Conservation (phyloP, 805 yeast genomes). For the Saturnispora halmiae region DNA sequence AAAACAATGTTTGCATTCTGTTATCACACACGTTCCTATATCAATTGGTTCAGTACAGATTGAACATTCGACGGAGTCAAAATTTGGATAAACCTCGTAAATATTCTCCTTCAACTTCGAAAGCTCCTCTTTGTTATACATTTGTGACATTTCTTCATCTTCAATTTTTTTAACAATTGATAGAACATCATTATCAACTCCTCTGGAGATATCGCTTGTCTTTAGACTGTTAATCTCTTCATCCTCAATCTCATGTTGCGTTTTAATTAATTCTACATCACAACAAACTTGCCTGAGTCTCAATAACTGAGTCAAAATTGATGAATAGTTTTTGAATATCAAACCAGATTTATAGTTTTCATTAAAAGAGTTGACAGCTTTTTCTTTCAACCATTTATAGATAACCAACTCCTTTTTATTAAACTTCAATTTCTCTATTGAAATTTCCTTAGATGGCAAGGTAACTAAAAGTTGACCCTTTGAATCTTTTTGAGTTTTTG, state of each 20-base stretch:
- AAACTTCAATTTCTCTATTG: constrained; percentile 58
- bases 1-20: constrained; percentile 75
- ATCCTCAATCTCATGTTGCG: constrained; percentile 30
- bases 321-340: constrained; percentile 61
- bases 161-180: constrained; percentile 21
- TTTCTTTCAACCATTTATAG: constrained; percentile 58
- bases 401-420: constrained; percentile 55
- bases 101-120: constrained; percentile 24
- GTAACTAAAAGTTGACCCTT: constrained; percentile 68
- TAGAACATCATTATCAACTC: constrained; percentile 18
- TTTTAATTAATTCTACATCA: constrained; percentile 57
- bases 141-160: constrained; percentile 20
- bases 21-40: constrained; percentile 39
- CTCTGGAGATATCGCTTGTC: constrained; percentile 7
- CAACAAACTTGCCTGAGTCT: constrained; percentile 85
- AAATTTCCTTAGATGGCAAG: constrained; percentile 67
- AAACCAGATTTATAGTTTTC: constrained; percentile 57
- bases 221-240: constrained; percentile 6
- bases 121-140: constrained; percentile 21
- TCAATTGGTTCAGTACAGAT: constrained; percentile 68
- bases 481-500: constrained; percentile 70
- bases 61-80: constrained; percentile 61
- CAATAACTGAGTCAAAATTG: constrained; percentile 73
- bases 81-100: constrained; percentile 25
- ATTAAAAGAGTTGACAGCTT: constrained; percentile 55